Evolutionary conservation across 192 early-diverging fungal genomes (phyloP).

Genomic region (Backusella westeae): DNA sequence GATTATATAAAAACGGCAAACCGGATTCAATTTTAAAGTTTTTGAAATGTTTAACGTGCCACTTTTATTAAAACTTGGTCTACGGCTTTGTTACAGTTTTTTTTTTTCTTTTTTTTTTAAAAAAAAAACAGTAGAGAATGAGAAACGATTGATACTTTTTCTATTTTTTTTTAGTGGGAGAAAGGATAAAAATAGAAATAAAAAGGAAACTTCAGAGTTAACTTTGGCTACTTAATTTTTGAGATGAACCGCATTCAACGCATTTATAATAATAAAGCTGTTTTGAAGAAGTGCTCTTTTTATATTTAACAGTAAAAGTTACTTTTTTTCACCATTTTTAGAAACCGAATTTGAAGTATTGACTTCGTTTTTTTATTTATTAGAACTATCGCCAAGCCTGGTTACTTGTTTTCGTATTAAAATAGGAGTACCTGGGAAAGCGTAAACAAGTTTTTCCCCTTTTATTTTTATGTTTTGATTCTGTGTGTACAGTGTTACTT

Average conservation of each 20-base stretch:
- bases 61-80: neutral
- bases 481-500: neutral
- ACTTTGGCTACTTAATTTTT: neutral
- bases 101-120: neutral
- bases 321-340: neutral
- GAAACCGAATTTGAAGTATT: neutral
- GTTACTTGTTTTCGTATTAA: neutral
- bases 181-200: neutral
- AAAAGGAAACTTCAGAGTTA: neutral
- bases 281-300: neutral
- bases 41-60: neutral
- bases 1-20: neutral
- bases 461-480: slow-evolving; percentile 1
- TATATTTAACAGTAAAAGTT: neutral
- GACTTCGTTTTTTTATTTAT: neutral
- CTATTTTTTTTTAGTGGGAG: neutral
- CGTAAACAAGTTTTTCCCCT: slow-evolving; percentile 1
- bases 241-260: neutral
- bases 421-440: neutral
- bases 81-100: neutral
- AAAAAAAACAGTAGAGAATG: neutral
- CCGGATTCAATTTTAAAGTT: neutral
- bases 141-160: too few species aligned
- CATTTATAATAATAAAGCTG: neutral
- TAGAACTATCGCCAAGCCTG: neutral